Base-by-base conservation (phyloP, 2,329 filamentous ascomycete genomes). In the Daldinia sp. region DNA sequence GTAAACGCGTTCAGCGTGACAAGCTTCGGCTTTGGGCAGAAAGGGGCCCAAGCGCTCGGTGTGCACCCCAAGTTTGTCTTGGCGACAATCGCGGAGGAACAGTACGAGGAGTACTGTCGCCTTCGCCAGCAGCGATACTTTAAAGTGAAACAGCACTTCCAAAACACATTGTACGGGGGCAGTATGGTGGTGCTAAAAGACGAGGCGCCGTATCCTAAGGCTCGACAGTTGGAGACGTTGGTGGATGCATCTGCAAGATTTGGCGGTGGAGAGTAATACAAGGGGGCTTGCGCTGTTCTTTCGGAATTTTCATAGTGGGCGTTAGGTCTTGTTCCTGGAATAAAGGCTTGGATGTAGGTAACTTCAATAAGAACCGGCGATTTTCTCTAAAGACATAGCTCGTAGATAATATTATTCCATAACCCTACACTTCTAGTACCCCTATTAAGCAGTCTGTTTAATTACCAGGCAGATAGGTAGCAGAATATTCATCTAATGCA, bases 1-100 rank as follows among this genome's bases (percentile, higher is more conserved):
- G 66, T 68, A 4, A 77, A 77, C 30, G 78, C 79, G 1, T 76
- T 77, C 50, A 73, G 72, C 19, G 64, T 80, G 15, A 80, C 76
- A 2, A 78, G 75, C 1, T 82, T 82, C 53, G 79, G 79, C 0
- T 82, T 81, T 60, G 78, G 78, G 1, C 79, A 81, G 64, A 81
- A 82, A 62, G 77, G 78, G 4, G 78, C 72, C 0, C 71, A 78
- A 51, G 75, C 70, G 1, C 64, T 81, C 10, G 72, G 75, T 0
- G 75, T 80, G 0, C 66, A 74, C 8, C 75, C 79, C 0, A 72
- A 67, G 37, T 78, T 75, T 58, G 70, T 79, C 2, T 77, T 76
- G 27, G 76, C 74, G 0, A 71, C 75, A 5, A 48, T 75, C 1
- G 39, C 43, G 1, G 54, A 61, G 56, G 43, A 51, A 2, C 25